A percentile compares a stretch with the other conserved stretches of the same genome.
Conservation (phyloP, 2,329 filamentous ascomycete species). For the Ceratocystis papillata region DNA sequence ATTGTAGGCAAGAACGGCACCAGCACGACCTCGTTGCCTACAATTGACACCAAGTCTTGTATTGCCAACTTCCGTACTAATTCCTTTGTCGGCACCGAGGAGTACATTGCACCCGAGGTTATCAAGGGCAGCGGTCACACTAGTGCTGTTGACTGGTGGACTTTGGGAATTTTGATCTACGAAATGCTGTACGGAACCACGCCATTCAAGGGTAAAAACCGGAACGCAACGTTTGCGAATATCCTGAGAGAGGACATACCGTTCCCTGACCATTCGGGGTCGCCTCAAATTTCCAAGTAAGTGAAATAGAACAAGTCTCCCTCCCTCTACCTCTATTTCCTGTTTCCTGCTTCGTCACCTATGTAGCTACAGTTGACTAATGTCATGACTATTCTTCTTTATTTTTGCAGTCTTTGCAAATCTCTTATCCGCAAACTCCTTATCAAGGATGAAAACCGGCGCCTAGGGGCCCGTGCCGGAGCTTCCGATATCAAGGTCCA, state of each 20-base stretch:
- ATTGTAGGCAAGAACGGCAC: constrained; percentile 84
- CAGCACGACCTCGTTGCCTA: constrained; percentile 74
- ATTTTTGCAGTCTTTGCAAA: constrained; percentile 67
- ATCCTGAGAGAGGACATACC: constrained; percentile 91
- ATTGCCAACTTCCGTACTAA: constrained; percentile 98
- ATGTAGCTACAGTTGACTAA: constrained; percentile 22
- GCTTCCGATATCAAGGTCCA: constrained; percentile 95
- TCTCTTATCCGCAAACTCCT: constrained; percentile 89
- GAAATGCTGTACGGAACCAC: constrained; percentile 99
- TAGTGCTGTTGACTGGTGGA: constrained; percentile 99
- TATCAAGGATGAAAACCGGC: constrained; percentile 93
- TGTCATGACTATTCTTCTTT: background rate
- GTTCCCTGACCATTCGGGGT: constrained; percentile 79
- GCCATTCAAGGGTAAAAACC: constrained; percentile 98
- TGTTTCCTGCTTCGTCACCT: background rate
- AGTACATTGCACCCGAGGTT: constrained; percentile 97
- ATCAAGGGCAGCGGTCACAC: constrained; percentile 98
- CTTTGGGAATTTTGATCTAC: constrained; percentile 89
- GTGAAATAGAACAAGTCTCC: constrained; percentile 31
- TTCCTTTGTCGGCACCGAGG: constrained; percentile 95
- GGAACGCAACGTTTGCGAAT: constrained; percentile 95
- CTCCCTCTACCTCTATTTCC: too few species aligned
- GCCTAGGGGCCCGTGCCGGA: constrained; percentile 84
- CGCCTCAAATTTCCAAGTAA: constrained; percentile 84
- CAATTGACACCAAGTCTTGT: constrained; percentile 97